These are phyloP conservation scores for Lasiodiplodia theobromae DNA, from an alignment of 2,329 filamentous ascomycete genomes.

Conservation along the genomic window DNA sequence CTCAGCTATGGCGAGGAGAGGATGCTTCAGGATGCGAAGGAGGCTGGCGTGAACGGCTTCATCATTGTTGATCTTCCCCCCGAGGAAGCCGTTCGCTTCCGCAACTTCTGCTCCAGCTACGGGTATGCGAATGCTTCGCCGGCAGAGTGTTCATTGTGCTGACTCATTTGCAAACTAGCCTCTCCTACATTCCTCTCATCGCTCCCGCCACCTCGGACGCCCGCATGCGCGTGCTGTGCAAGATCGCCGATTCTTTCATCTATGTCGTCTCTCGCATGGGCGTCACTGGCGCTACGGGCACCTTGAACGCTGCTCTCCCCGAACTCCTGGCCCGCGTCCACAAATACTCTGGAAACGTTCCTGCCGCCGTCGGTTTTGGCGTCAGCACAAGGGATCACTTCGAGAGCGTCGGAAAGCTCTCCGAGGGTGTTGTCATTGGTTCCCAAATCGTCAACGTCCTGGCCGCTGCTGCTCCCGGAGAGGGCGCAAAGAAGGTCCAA, in stretches of 20 bases:
- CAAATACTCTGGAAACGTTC: slow-evolving; percentile 88
- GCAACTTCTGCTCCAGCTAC: slow-evolving; percentile 79
- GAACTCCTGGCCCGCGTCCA: slow-evolving; percentile 85
- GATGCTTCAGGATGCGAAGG: slow-evolving; percentile 82
- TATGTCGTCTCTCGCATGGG: slow-evolving; percentile 98
- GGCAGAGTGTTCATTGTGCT: neutral
- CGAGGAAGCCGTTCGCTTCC: slow-evolving; percentile 93
- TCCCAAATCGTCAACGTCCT: slow-evolving; percentile 91
- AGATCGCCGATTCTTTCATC: slow-evolving; percentile 97
- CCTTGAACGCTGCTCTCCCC: slow-evolving; percentile 81
- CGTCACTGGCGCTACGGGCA: slow-evolving; percentile 88
- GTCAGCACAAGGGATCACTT: slow-evolving; percentile 97
- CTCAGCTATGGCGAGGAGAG: slow-evolving; percentile 92
- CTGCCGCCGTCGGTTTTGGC: slow-evolving; percentile 92
- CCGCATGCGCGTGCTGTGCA: slow-evolving; percentile 94
- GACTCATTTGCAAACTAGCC: slow-evolving; percentile 45
- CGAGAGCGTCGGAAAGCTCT: slow-evolving; percentile 78
- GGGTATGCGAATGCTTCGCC: slow-evolving; percentile 60
- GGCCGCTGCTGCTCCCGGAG: slow-evolving; percentile 69
- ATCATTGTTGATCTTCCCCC: slow-evolving; percentile 96
- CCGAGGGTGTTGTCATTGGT: slow-evolving; percentile 95
- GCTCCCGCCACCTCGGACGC: slow-evolving; percentile 90
- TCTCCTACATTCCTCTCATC: slow-evolving; percentile 97
- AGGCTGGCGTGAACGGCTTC: slow-evolving; percentile 90
- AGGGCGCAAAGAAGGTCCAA: slow-evolving; percentile 76